phyloP scores from a whole-genome alignment of 2,329 filamentous ascomycete genomes.

The Diaporthe amygdali region DNA sequence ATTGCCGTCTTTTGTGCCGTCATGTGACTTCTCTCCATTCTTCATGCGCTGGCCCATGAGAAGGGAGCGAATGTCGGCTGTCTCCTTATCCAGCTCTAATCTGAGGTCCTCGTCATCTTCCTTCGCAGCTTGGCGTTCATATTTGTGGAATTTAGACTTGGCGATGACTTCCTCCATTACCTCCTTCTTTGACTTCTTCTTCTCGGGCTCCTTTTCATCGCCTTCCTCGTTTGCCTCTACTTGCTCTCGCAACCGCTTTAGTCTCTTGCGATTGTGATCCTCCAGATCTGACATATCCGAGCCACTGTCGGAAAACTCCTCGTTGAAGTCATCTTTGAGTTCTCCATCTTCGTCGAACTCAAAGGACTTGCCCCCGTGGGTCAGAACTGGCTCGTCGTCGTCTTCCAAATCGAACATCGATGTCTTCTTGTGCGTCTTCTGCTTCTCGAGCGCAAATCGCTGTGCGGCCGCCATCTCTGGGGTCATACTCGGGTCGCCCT shows the following conservation, averaged over 20 bases:
- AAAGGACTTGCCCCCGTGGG: conserved; percentile 81
- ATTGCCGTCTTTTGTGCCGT: conserved; percentile 33
- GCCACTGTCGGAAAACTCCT: conserved; percentile 66
- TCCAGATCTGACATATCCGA: conserved; percentile 54
- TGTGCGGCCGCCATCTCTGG: conserved; percentile 92
- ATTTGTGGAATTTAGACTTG: conserved; percentile 95
- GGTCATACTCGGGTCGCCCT: conserved; percentile 92
- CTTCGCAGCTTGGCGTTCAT: conserved; percentile 89
- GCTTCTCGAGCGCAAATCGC: conserved; percentile 87
- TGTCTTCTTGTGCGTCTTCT: conserved; percentile 75
- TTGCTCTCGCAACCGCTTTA: conserved; percentile 61
- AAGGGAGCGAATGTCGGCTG: conserved; percentile 76
- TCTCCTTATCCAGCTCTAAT: conserved; percentile 81
- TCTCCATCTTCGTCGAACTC: conserved; percentile 63
- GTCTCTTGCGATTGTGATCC: conserved; percentile 53
- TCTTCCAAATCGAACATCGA: conserved; percentile 92
- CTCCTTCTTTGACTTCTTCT: conserved; percentile 94
- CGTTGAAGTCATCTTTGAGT: conserved; percentile 77
- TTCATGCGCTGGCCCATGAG: conserved; percentile 59
- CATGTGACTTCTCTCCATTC: conserved; percentile 27
- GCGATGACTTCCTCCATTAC: conserved; percentile 98
- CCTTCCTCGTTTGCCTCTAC: conserved; percentile 49
- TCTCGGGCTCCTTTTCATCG: conserved; percentile 68
- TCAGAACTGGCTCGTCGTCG: conserved; percentile 72
- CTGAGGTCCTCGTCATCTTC: conserved; percentile 92